A percentile compares a stretch with the other conserved stretches of the same genome.
Evolutionary conservation across 768 basidiomycete species (phyloP).

Genomic region (Dendrothele bispora): DNA sequence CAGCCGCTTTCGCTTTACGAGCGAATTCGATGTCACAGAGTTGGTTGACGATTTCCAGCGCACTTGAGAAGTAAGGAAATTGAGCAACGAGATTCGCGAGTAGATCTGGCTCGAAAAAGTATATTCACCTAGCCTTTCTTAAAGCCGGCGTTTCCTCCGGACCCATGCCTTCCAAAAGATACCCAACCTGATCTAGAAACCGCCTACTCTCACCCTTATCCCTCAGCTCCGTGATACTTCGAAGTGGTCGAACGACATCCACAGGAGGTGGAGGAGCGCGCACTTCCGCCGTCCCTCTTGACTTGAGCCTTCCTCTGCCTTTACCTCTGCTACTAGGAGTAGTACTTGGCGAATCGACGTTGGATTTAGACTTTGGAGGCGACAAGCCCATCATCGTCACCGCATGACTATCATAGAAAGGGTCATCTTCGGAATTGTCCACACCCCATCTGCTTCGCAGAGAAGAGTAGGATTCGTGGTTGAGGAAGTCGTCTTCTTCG

Average conservation of each 20-base stretch:
- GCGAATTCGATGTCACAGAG: conserved; percentile 72
- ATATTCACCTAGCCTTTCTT: conserved; percentile 61
- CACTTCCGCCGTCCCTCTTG: too few relatives aligned
- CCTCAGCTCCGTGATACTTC: conserved; percentile 78
- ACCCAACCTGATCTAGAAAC: conserved; percentile 84
- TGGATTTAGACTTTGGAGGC: conserved; percentile 31
- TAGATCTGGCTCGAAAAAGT: background rate
- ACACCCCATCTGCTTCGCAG: conserved; percentile 81
- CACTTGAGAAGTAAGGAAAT: conserved; percentile 45
- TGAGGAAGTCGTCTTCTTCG: conserved; percentile 49
- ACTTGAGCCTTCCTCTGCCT: conserved; percentile 28
- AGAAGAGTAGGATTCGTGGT: conserved; percentile 74
- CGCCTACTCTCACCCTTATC: conserved; percentile 79
- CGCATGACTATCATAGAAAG: conserved; percentile 37
- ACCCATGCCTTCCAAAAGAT: conserved; percentile 80
- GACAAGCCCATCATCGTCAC: too few relatives aligned
- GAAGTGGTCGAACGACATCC: conserved; percentile 71
- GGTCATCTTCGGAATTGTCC: conserved; percentile 76
- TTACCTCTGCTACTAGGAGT: conserved; percentile 42
- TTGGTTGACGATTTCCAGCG: conserved; percentile 74
- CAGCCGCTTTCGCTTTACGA: conserved; percentile 77
- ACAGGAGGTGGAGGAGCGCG: conserved; percentile 33
- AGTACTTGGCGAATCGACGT: conserved; percentile 29
- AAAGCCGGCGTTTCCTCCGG: conserved; percentile 49
- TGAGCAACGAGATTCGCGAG: background rate